These are phyloP conservation scores for Microdochium bolleyi DNA, from an alignment of 2,329 filamentous ascomycete species.

Conservation along the genomic window DNA sequence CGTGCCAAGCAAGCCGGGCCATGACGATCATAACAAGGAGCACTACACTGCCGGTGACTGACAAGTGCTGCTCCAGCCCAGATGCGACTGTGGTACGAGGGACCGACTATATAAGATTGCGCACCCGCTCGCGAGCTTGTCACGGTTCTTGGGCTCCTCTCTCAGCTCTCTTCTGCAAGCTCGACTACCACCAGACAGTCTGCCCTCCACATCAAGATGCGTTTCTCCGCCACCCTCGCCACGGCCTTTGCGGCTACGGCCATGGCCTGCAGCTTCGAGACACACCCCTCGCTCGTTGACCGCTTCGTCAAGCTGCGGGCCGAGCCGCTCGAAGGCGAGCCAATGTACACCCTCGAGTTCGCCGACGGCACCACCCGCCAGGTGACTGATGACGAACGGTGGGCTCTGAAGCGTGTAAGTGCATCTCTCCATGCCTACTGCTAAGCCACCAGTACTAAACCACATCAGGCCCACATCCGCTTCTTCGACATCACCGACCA, in stretches of 20 bases:
- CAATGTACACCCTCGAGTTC: constrained; percentile 44
- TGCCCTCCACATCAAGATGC: not conserved
- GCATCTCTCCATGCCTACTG: constrained; percentile 2
- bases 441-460: constrained; percentile 12
- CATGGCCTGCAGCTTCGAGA: not conserved
- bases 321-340: constrained; percentile 7
- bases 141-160: not conserved
- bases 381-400: constrained; percentile 70
- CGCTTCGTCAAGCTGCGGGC: constrained; percentile 8
- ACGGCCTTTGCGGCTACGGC: constrained; percentile 12
- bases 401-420: constrained; percentile 57
- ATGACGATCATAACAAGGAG: too few relatives aligned
- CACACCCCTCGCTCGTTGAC: constrained; percentile 1
- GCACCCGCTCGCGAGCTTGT: not conserved
- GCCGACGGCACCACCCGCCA: constrained; percentile 58
- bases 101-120: not conserved
- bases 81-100: not conserved
- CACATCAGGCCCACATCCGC: constrained; percentile 56
- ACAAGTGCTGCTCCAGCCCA: not conserved
- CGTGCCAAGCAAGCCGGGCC: too few relatives aligned
- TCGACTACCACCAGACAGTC: not conserved
- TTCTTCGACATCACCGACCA: constrained; percentile 74
- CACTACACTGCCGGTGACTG: not conserved
- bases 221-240: constrained; percentile 4
- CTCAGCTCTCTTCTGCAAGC: not conserved